Evolutionary conservation across 2,329 filamentous ascomycete species (phyloP), one percentile per base, ranked within the genome.

Genomic region (Daldinia sp.): DNA sequence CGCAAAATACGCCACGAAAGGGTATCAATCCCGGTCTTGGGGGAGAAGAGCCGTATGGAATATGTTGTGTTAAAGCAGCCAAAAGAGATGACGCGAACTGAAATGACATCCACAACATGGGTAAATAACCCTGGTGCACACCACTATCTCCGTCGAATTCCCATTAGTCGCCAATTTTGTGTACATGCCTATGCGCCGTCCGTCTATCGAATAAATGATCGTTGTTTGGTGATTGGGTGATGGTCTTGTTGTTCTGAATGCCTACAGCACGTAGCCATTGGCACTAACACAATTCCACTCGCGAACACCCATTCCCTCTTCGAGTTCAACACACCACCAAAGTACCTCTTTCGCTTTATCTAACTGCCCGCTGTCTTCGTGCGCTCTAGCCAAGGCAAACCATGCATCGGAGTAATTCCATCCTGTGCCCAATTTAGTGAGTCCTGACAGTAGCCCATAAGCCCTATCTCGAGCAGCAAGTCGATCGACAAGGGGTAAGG

Each of bases 311-410:
- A 88, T 89, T 6, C 89, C 89, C 78, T 99, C 95, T 78, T 98
- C 96, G 33, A 99, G 84, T 80, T 98, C 94, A 12, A 99, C 92
- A 74, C 94, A 97, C 94, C 95, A 98, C 96, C 96, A 98, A 6
- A 98, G 85, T 51, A 94, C 93, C 74, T 96, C 92, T 82, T 94
- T 97, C 13, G 96, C 92, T 83, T 95, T 97, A 41, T 96, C 92
- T 1, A 89, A 81, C 82, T 97, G 93, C 0, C 92, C 92, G 64
- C 93, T 92, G 77, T 94, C 89, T 80, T 99, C 96, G 76, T 98
- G 93, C 9, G 93, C 94, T 70, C 93, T 86, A 0, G 94, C 93
- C 37, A 99, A 86, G 4, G 92, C 88, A 76, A 93, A 95, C 96
- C 96, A 99, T 4, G 95, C 96, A 78, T 98, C 96, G 0, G 93